Percentiles rank a stretch among this genome's conserved stretches.
Conservation (phyloP, 768 basidiomycete genomes). For the Lentinula detonsa region DNA sequence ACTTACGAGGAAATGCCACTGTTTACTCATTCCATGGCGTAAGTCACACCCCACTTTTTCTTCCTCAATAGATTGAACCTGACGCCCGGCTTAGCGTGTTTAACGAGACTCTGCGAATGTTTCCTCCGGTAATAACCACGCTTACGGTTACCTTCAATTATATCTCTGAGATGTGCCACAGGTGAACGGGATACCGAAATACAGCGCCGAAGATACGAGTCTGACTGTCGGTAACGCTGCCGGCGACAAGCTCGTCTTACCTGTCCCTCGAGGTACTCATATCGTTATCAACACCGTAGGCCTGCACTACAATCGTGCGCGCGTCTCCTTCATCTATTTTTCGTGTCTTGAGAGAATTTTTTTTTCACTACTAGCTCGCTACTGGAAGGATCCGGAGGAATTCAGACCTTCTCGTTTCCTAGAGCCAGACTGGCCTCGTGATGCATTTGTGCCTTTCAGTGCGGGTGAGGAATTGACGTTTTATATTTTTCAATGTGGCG, state of each 20-base stretch:
- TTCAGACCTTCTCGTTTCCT: slow-evolving; percentile 38
- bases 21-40: slow-evolving; percentile 35
- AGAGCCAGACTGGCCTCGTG: slow-evolving; percentile 41
- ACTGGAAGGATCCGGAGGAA: slow-evolving; percentile 46
- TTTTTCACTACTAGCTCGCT: slow-evolving; percentile 30
- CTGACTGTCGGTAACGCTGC: slow-evolving; percentile 24
- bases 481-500: no score
- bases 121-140: slow-evolving; percentile 31
- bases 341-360: no score
- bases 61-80: not conserved
- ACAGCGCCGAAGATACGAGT: slow-evolving; percentile 39
- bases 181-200: slow-evolving; percentile 38
- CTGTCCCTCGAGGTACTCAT: slow-evolving; percentile 35
- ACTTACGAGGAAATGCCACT: slow-evolving; percentile 34
- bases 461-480: slow-evolving; percentile 22
- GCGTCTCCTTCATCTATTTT: not conserved
- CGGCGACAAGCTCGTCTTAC: slow-evolving; percentile 32
- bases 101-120: slow-evolving; percentile 45
- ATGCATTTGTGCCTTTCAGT: slow-evolving; percentile 51
- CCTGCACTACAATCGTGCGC: slow-evolving; percentile 47
- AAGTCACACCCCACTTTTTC: slow-evolving; percentile 1
- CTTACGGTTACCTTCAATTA: no score
- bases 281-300: slow-evolving; percentile 32
- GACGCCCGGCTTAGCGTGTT: slow-evolving; percentile 27
- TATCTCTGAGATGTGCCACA: not conserved